Base-by-base conservation (phyloP, 2,329 filamentous ascomycete genomes). In the Colletotrichum acutatum region DNA sequence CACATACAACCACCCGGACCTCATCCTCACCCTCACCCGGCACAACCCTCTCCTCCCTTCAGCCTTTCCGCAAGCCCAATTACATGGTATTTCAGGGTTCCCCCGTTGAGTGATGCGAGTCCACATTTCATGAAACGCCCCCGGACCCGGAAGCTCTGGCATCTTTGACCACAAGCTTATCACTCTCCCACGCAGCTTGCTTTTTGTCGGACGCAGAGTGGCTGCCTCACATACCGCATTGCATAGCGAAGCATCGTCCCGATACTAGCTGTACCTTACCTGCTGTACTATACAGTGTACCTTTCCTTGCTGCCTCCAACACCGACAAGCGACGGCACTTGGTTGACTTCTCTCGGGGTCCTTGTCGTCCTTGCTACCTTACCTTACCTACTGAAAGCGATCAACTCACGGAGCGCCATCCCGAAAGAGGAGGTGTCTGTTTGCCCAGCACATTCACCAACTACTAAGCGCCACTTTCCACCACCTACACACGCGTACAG, bases 51-150 rank as follows among this genome's bases (percentile, higher is more conserved):
- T 57, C 46, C 32, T 68, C 52, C 19, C 19, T 30, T 62, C 59
- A 59, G 66, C 37, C 59, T 64, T 69, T 42, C 34, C 22, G 34
- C 56, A 46, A 65, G 56, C 34, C 56, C 42, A 49, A 46, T 65
- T 60, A 28, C 52, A 66, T 63, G 34, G 65, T 70, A 57, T 61
- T 26, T 56, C 56, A 70, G 57, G 71, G 60, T 61, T 54, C 57
- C 62, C 63, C 37, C 68, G 64, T 74, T 63, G 57, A 49, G 30
- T 74, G 62, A 67, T 72, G 68, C 62, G 57, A 73, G 56, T 57
- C 72, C 72, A 70, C 72, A 73, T 69, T 73, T 69, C 70, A 70
- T 74, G 72, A 74, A 74, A 74, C 72, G 71, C 63, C 67, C 71
- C 71, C 71, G 68, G 71, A 74, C 68, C 68, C 71, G 68, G 71